These are phyloP conservation scores for Cladophialophora immunda DNA, from an alignment of 2,329 filamentous ascomycete species.

Conservation along the genomic window DNA sequence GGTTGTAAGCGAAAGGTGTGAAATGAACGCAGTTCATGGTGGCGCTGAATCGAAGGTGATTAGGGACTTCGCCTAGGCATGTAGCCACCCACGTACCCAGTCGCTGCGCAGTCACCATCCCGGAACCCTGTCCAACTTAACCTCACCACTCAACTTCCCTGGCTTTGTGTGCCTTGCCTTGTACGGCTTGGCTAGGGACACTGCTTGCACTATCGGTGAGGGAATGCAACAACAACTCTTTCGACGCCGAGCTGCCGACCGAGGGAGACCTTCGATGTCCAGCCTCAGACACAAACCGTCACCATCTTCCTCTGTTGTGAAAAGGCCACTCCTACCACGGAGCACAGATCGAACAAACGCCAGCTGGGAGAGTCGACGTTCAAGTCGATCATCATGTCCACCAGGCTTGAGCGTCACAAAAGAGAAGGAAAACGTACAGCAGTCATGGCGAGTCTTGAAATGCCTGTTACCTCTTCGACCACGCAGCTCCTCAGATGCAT, in stretches of 20 bases:
- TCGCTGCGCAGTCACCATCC: background rate
- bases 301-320: background rate
- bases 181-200: background rate
- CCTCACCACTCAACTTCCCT: constrained; percentile 7
- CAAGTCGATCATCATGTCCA: background rate
- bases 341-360: background rate
- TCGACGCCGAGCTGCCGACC: too few species aligned
- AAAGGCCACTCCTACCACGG: background rate
- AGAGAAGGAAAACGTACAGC: background rate
- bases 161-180: background rate
- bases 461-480: background rate
- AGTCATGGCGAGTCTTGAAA: background rate
- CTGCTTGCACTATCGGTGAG: constrained; percentile 9
- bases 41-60: background rate
- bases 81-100: background rate
- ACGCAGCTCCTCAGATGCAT: background rate
- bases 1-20: background rate
- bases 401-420: background rate
- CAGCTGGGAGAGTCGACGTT: background rate
- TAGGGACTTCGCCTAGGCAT: background rate
- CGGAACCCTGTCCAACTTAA: constrained; percentile 10
- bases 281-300: background rate
- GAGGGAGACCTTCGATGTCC: background rate
- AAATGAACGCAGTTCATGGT: background rate
- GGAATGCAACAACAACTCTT: background rate